Evolutionary conservation across 805 yeast genomes (phyloP).

Genomic region (Lipomyces mesembrius): DNA sequence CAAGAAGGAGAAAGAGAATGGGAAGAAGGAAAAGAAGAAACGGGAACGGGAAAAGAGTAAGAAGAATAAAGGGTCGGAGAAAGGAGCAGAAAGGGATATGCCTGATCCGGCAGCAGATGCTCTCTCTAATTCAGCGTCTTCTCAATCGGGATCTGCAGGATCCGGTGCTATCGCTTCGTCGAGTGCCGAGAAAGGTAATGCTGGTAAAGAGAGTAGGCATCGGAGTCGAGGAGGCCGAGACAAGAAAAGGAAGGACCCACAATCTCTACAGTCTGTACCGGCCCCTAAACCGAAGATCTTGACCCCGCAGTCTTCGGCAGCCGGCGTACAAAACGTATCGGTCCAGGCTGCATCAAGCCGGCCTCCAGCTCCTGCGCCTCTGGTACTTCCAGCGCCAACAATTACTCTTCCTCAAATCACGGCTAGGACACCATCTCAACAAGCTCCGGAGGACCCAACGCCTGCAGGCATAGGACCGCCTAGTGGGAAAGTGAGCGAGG

Average conservation of each 20-base stretch:
- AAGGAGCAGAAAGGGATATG: background rate
- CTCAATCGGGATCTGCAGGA: background rate
- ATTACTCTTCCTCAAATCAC: background rate
- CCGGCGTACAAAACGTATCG: background rate
- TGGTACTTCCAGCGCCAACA: background rate
- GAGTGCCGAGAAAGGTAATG: background rate
- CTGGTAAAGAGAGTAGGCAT: background rate
- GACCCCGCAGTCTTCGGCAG: background rate
- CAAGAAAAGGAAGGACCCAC: background rate
- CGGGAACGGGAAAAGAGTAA: conserved; percentile 13
- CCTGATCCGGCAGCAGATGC: conserved; percentile 1
- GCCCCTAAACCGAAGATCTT: background rate
- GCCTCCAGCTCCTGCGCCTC: background rate
- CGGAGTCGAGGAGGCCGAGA: background rate
- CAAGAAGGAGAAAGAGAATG: conserved; percentile 39
- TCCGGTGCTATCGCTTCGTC: background rate
- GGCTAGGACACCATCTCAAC: background rate
- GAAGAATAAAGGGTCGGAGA: conserved; percentile 7
- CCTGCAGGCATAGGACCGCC: background rate
- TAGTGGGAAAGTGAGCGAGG: background rate
- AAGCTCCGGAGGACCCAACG: background rate
- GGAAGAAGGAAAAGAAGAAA: conserved; percentile 32
- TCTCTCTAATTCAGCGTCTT: background rate
- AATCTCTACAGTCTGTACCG: background rate
- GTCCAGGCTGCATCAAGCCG: background rate